Percentiles rank a stretch among this genome's conserved stretches.
These are phyloP conservation scores for Tulasnella sp. DNA, from an alignment of 768 basidiomycete species.

Conservation along the genomic window DNA sequence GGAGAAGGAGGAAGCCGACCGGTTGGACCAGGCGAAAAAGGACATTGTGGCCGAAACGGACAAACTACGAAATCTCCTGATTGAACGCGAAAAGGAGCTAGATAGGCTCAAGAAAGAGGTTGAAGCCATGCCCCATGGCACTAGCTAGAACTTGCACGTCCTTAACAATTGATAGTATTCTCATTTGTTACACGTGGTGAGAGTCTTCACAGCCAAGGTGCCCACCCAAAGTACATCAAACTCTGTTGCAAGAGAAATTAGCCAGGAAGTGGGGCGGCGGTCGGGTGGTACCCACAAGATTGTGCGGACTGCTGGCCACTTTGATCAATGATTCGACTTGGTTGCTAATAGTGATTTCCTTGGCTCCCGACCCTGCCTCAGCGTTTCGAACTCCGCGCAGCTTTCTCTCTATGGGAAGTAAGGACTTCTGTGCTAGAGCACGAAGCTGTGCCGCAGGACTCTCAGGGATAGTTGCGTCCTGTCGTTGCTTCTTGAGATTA, in stretches of 20 bases:
- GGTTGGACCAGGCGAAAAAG: conserved; percentile 66
- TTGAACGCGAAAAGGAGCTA: conserved; percentile 76
- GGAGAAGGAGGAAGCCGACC: conserved; percentile 77
- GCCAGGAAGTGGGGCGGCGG: not conserved
- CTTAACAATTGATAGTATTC: not conserved
- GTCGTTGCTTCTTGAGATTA: not conserved
- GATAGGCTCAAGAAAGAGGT: conserved; percentile 48
- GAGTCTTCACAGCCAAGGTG: conserved; percentile 51
- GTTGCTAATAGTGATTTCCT: conserved; percentile 62
- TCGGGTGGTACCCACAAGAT: conserved; percentile 43
- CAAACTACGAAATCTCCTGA: conserved; percentile 49
- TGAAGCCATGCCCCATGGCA: conserved; percentile 6
- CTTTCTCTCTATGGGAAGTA: conserved; percentile 76
- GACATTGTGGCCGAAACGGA: conserved; percentile 66
- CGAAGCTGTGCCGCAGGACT: conserved; percentile 32
- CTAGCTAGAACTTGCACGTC: not conserved
- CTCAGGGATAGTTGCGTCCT: not conserved
- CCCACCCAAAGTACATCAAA: conserved; percentile 87
- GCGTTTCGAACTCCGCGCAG: conserved; percentile 31
- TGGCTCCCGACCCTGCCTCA: conserved; percentile 29
- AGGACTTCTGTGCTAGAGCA: conserved; percentile 58
- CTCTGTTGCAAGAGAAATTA: conserved; percentile 34
- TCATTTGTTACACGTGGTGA: not conserved
- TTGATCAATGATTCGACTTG: conserved; percentile 86
- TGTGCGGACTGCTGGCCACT: conserved; percentile 63